A percentile compares a stretch with the other conserved stretches of the same genome.
Evolutionary conservation across 805 yeast genomes (phyloP).

Genomic region (Maudiozyma barnettii): DNA sequence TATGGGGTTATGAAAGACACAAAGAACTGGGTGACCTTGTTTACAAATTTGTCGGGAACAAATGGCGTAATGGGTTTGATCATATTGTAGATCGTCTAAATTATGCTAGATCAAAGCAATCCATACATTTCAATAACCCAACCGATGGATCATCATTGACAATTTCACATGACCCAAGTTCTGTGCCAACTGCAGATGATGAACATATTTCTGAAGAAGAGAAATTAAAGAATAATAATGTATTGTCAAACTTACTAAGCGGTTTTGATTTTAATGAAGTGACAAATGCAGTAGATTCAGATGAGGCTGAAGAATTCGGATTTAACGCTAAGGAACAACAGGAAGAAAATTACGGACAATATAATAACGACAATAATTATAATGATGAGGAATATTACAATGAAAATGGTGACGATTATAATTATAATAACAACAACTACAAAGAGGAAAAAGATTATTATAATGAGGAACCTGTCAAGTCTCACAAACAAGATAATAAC

Average conservation of each 20-base stretch:
- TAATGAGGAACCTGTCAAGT: not conserved
- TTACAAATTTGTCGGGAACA: constrained; percentile 49
- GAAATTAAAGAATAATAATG: constrained; percentile 35
- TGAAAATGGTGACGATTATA: not conserved
- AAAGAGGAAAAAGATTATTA: not conserved
- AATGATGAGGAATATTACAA: not conserved
- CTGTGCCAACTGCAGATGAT: constrained; percentile 16
- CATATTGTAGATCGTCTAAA: constrained; percentile 61
- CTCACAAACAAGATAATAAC: not conserved
- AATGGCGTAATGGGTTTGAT: constrained; percentile 73
- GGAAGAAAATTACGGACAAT: constrained; percentile 6
- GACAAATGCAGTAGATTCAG: constrained; percentile 33
- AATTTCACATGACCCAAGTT: not conserved
- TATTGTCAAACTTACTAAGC: constrained; percentile 40
- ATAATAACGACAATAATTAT: not conserved
- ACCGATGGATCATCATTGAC: not conserved
- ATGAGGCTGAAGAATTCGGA: constrained; percentile 32
- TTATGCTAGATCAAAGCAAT: constrained; percentile 21
- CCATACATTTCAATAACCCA: constrained; percentile 2
- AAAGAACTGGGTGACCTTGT: constrained; percentile 54
- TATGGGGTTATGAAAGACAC: constrained; percentile 85
- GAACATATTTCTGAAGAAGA: constrained; percentile 32
- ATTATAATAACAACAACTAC: not conserved
- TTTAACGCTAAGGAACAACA: constrained; percentile 36
- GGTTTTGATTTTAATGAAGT: constrained; percentile 47